Percentiles rank a stretch among this genome's conserved stretches.
Evolutionary conservation across 73 alveolate genomes (phyloP).

Genomic region (Halteria grandinella): DNA sequence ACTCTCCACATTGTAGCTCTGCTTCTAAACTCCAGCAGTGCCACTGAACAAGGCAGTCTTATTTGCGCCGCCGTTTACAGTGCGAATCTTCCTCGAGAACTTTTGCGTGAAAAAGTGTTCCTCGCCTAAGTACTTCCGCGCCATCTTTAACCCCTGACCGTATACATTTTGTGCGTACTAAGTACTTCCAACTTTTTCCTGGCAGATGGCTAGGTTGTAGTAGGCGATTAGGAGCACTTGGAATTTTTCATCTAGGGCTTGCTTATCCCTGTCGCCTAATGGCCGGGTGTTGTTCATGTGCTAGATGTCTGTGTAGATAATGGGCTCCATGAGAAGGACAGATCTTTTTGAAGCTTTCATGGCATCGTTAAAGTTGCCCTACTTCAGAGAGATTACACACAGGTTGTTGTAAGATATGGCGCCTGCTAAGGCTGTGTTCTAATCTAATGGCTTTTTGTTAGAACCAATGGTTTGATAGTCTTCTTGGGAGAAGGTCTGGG

Average conservation of each 20-base stretch:
- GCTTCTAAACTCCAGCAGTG: too few species aligned
- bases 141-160: slow-evolving; percentile 52
- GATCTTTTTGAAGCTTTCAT: slow-evolving; percentile 56
- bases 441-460: slow-evolving; percentile 4
- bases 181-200: slow-evolving; percentile 41
- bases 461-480: not conserved
- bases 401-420: slow-evolving; percentile 54
- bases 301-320: slow-evolving; percentile 41
- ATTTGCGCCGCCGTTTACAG: too few species aligned
- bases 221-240: slow-evolving; percentile 59
- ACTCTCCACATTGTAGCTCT: too few species aligned
- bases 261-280: slow-evolving; percentile 12
- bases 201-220: slow-evolving; percentile 47
- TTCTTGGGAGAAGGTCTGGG: not conserved
- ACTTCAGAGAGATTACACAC: slow-evolving; percentile 53
- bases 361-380: slow-evolving; percentile 28
- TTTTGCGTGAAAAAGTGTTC: slow-evolving; percentile 52
- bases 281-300: not conserved
- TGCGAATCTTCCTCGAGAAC: slow-evolving; percentile 24
- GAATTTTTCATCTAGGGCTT: slow-evolving; percentile 30
- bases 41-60: too few species aligned
- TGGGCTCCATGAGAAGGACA: slow-evolving; percentile 58
- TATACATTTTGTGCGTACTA: slow-evolving; percentile 52
- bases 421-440: slow-evolving; percentile 16
- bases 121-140: slow-evolving; percentile 40